Percentiles rank a stretch among this genome's conserved stretches.
Conservation (phyloP, 1,284 basidiomycete species). For the Leccinum subrobustum region DNA sequence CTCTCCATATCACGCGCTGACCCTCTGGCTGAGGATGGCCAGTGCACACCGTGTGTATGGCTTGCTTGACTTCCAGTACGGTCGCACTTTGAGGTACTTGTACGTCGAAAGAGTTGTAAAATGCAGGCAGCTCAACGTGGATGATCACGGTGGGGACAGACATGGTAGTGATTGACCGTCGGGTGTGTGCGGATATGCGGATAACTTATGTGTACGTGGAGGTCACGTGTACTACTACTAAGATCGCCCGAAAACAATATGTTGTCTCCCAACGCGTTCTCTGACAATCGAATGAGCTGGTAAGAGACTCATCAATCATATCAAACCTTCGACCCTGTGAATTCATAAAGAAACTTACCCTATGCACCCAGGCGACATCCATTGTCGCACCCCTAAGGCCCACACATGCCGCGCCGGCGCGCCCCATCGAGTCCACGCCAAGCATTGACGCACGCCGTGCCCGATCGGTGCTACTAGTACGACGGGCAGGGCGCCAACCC, state of each 20-base stretch:
- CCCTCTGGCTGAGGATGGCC: constrained; percentile 67
- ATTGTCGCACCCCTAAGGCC: no score
- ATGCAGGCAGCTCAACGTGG: constrained; percentile 71
- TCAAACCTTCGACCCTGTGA: no score
- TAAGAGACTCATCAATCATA: no score
- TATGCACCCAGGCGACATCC: no score
- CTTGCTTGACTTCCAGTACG: constrained; percentile 64
- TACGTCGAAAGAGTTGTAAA: constrained; percentile 63
- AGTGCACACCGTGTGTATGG: constrained; percentile 58
- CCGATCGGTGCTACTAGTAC: no score
- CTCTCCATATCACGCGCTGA: constrained; percentile 74
- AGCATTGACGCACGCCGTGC: no score
- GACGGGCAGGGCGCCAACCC: neutral
- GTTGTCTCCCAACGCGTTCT: no score
- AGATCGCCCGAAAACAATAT: no score
- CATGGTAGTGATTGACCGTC: constrained; percentile 24
- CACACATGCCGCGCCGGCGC: neutral
- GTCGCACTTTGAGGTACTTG: constrained; percentile 48
- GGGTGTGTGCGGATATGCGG: no score
- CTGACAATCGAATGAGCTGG: no score
- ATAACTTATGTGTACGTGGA: constrained; percentile 30
- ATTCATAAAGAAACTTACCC: no score
- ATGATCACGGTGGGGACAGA: constrained; percentile 48
- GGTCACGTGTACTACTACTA: constrained; percentile 22
- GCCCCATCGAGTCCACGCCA: neutral